phyloP scores from a whole-genome alignment of 208 protist genomes.

The Acanthamoeba sp. region DNA sequence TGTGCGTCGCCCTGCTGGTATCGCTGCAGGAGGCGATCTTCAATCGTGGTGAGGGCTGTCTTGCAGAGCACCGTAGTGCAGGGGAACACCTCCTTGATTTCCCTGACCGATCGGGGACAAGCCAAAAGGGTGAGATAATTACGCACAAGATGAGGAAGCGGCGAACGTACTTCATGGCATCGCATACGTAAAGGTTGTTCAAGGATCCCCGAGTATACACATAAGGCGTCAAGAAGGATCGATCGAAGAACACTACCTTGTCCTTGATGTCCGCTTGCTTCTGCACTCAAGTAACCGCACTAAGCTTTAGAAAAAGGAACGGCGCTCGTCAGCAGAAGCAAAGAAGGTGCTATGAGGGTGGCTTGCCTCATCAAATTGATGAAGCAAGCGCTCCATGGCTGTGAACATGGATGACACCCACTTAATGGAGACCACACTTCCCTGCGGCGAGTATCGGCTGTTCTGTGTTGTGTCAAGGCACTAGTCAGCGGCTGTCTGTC shows the following conservation, averaged over 20 bases:
- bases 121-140: background rate
- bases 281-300: background rate
- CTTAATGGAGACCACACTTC: conserved; percentile 69
- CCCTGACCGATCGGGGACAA: background rate
- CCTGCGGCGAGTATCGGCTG: conserved; percentile 60
- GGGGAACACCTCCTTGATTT: conserved; percentile 41
- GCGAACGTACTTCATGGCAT: conserved; percentile 65
- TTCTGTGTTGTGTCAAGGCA: background rate
- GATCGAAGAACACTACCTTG: conserved; percentile 72
- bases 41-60: background rate
- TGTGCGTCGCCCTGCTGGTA: conserved; percentile 43
- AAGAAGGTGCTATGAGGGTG: background rate
- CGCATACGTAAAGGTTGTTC: conserved; percentile 74
- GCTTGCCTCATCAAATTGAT: conserved; percentile 12
- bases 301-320: background rate
- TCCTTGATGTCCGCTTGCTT: conserved; percentile 48
- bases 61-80: conserved; percentile 52
- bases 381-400: conserved; percentile 59
- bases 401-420: conserved; percentile 73
- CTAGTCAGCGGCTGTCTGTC: background rate
- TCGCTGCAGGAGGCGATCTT: conserved; percentile 41
- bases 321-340: background rate
- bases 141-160: background rate
- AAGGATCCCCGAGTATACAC: conserved; percentile 54
- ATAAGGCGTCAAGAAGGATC: conserved; percentile 67